Evolutionary conservation across 1,284 basidiomycete species (phyloP).

Genomic region (Cutaneotrichosporon cutaneum): DNA sequence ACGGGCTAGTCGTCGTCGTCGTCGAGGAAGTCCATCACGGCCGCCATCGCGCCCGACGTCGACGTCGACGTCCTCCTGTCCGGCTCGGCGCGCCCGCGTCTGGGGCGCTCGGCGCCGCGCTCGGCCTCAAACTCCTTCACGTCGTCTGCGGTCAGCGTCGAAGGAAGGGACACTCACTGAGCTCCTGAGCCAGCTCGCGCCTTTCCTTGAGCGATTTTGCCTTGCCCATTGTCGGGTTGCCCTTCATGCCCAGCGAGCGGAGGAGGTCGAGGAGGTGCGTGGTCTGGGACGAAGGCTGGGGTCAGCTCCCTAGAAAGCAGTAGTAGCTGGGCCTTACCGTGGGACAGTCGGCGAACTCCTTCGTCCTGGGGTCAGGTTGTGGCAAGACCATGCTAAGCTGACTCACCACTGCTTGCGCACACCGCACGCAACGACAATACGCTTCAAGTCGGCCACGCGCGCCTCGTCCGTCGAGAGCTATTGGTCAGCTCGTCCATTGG

Average conservation of each 20-base stretch:
- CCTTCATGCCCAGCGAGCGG: conserved; percentile 71
- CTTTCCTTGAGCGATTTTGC: conserved; percentile 69
- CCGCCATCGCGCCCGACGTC: conserved; percentile 17
- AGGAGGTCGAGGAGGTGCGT: conserved; percentile 65
- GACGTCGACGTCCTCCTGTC: not conserved
- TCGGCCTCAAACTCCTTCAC: conserved; percentile 51
- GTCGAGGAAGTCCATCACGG: conserved; percentile 23
- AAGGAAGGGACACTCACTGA: conserved; percentile 58
- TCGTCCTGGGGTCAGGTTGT: conserved; percentile 48
- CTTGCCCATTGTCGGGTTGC: conserved; percentile 72
- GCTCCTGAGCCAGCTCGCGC: conserved; percentile 72
- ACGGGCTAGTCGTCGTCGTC: conserved; percentile 18
- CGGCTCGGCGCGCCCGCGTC: not conserved
- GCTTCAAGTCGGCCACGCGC: conserved; percentile 44
- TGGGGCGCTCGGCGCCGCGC: conserved; percentile 32
- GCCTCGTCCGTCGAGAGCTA: conserved; percentile 43
- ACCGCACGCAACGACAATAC: conserved; percentile 71
- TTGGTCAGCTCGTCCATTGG: not conserved
- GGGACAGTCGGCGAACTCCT: conserved; percentile 66
- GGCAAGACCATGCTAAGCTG: not conserved
- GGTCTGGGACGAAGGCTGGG: conserved; percentile 63
- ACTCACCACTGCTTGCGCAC: conserved; percentile 72
- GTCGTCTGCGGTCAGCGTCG: conserved; percentile 43
- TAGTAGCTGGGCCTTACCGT: conserved; percentile 39
- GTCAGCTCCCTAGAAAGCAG: not conserved